Evolutionary conservation across 176 grass and related monocot genomes (phyloP).

Genomic region (Stipa capillata): DNA sequence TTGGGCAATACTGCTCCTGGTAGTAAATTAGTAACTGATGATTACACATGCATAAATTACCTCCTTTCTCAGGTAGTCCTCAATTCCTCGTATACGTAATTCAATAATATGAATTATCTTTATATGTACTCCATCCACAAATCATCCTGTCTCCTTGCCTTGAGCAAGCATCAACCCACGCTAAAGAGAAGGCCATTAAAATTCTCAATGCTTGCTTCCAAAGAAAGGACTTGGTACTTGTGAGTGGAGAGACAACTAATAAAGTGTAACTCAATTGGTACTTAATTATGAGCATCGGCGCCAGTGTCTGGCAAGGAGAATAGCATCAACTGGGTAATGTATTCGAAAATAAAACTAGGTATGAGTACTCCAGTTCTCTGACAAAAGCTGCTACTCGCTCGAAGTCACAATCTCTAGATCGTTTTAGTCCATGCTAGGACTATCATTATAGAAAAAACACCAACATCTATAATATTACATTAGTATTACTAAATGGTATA

Average conservation of each 20-base stretch:
- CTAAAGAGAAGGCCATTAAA: slow-evolving; percentile 10
- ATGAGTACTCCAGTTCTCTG: no score
- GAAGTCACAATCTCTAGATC: no score
- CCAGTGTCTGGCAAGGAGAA: neutral
- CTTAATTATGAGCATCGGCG: slow-evolving; percentile 19
- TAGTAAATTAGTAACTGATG: slow-evolving; percentile 19
- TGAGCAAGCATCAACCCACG: slow-evolving; percentile 39
- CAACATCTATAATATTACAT: no score
- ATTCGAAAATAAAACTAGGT: no score
- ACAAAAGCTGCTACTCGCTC: no score
- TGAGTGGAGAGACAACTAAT: slow-evolving; percentile 26
- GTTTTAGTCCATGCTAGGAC: no score
- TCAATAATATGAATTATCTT: neutral
- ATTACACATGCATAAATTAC: slow-evolving; percentile 5
- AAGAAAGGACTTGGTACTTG: slow-evolving; percentile 27
- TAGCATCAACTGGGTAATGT: slow-evolving; percentile 9
- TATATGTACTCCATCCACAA: slow-evolving; percentile 9
- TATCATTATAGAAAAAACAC: no score
- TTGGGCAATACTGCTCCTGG: neutral
- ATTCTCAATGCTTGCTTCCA: slow-evolving; percentile 33
- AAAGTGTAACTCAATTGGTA: slow-evolving; percentile 12
- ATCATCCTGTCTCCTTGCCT: slow-evolving; percentile 40
- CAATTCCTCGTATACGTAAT: neutral
- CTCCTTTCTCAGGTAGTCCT: slow-evolving; percentile 4
- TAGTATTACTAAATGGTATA: no score